Evolutionary conservation across 768 basidiomycete species (phyloP), one percentile per base, ranked within the genome.

Genomic region (Glaciozyma antarctica): DNA sequence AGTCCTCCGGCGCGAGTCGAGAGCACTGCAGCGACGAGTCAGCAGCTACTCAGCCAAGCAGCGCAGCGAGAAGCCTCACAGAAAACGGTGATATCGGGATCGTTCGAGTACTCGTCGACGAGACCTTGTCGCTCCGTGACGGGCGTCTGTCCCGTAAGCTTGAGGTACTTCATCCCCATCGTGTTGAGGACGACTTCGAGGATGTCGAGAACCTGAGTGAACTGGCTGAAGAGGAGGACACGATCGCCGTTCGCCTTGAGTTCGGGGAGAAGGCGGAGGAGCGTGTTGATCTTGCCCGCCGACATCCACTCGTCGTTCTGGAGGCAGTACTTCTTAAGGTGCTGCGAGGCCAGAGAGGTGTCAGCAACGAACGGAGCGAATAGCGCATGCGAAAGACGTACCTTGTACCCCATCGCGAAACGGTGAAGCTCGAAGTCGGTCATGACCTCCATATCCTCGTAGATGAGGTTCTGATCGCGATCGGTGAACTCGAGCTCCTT

Each of bases 391-490:
- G 61, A n/a, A 10, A n/a, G 24, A 47, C 81, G 48, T 62, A 91
- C 91, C 82, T 88, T 90, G 78, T 94, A 94, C 16, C 84, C 84
- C 57, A 82, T 81, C 73, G 87, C 88, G 75, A 93, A 94, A 49
- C 83, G 77, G 73, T 95, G 90, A 44, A 99, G 80, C 77, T 98
- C 95, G 12, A 91, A 87, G 77, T 99, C 95, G 52, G 91, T 94
- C 94, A 98, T 98, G 24, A 95, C 87, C 71, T 71, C 69, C 88
- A 99, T 90, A 76, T 99, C 95, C 76, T 99, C 95, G 75, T 90
- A 89, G 63, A 99, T 90, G 66, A 85, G 83, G 41, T 92, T 84
- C 72, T 85, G 88, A 52, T 88, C 75, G 12, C 87, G 84, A 76
- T 85, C 88, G 77, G 84, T 87, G 77, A 91, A 98, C 73, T 94